These are phyloP conservation scores for Multifurca ochricompacta DNA, from an alignment of 768 basidiomycete species.

Conservation along the genomic window DNA sequence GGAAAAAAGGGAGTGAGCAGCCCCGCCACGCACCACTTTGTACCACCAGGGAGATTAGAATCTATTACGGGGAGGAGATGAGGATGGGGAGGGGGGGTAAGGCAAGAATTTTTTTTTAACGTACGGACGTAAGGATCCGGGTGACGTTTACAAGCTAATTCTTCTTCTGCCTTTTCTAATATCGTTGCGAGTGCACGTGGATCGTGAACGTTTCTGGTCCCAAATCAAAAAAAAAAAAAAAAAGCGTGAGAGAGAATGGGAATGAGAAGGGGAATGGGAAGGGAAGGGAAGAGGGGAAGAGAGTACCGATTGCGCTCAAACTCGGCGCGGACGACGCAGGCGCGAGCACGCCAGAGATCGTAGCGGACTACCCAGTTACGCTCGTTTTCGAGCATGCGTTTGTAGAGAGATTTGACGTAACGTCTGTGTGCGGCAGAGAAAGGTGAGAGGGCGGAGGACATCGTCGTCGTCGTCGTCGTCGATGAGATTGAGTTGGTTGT, in stretches of 20 bases:
- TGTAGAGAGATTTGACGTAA: conserved; percentile 90
- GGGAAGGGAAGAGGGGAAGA: no score
- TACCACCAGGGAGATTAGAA: conserved; percentile 77
- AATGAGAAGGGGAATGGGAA: no score
- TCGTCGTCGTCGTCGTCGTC: conserved; percentile 28
- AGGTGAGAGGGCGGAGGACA: conserved; percentile 50
- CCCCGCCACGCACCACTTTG: conserved; percentile 76
- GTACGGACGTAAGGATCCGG: conserved; percentile 90
- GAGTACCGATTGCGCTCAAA: conserved; percentile 89
- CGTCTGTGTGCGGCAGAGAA: conserved; percentile 71
- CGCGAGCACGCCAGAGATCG: conserved; percentile 79
- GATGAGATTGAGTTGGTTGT: no score
- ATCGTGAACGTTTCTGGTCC: conserved; percentile 81
- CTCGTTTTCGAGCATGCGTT: conserved; percentile 75
- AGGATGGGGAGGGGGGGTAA: neutral
- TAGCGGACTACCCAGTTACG: conserved; percentile 86
- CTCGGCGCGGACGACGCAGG: conserved; percentile 80
- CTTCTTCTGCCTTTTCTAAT: conserved; percentile 71
- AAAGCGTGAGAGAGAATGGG: neutral
- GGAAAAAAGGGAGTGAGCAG: conserved; percentile 5
- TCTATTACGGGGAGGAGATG: conserved; percentile 37
- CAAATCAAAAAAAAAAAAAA: neutral
- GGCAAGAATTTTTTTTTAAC: neutral
- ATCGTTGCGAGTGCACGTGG: conserved; percentile 75
- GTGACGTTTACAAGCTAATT: conserved; percentile 58